Conservation (phyloP, 176 grass and related monocot genomes). For the Phyllostachys edulis region DNA sequence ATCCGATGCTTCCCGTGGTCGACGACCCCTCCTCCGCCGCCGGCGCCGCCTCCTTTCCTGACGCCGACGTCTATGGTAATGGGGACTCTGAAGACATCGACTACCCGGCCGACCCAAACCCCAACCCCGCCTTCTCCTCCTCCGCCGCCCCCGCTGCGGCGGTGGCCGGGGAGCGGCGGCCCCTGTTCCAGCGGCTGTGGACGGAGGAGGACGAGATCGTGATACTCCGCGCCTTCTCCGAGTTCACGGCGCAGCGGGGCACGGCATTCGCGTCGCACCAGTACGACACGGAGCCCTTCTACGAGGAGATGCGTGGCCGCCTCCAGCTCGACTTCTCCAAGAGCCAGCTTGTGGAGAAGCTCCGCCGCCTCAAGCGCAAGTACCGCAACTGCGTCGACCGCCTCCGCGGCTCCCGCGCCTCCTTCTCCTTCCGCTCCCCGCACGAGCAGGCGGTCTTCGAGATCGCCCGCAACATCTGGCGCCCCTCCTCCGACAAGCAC, state of each 20-base stretch:
- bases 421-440: constrained; percentile 67
- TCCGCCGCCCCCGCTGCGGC: not conserved
- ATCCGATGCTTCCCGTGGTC: constrained; percentile 46
- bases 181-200: constrained; percentile 93
- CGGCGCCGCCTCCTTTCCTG: constrained; percentile 39
- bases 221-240: constrained; percentile 79
- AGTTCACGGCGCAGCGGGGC: constrained; percentile 78
- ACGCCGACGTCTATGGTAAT: constrained; percentile 53
- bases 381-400: constrained; percentile 85
- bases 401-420: constrained; percentile 49
- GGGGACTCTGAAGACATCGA: constrained; percentile 55
- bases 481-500: constrained; percentile 54
- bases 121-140: constrained; percentile 31
- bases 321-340: constrained; percentile 89
- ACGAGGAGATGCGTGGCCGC: constrained; percentile 84
- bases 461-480: constrained; percentile 83
- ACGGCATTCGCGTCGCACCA: constrained; percentile 91
- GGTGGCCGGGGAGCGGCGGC: constrained; percentile 44
- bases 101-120: constrained; percentile 28
- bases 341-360: constrained; percentile 95
- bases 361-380: constrained; percentile 93
- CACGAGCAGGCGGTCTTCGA: constrained; percentile 90
- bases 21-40: constrained; percentile 43
- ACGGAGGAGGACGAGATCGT: constrained; percentile 94
- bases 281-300: constrained; percentile 98